Evolutionary conservation across 768 basidiomycete species (phyloP).

Genomic region (Trametopsis cervina): DNA sequence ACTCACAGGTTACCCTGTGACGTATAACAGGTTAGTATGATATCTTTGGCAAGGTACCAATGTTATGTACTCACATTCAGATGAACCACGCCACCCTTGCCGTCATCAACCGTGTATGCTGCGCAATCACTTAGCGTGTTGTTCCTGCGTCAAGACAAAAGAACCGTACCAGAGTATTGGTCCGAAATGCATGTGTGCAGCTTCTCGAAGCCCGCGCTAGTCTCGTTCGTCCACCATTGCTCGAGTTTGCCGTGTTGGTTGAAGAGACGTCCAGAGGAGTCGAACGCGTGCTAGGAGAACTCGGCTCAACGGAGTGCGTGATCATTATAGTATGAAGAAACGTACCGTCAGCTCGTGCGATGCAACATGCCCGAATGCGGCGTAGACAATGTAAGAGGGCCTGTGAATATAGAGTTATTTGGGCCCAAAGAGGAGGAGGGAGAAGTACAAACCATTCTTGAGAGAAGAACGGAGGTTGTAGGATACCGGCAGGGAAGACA

Average conservation of each 20-base stretch:
- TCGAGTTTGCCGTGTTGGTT: constrained; percentile 84
- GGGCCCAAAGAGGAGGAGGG: too few species aligned
- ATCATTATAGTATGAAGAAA: not conserved
- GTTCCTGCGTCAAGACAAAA: not conserved
- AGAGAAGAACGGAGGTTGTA: constrained; percentile 89
- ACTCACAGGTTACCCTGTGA: constrained; percentile 68
- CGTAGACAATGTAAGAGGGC: constrained; percentile 88
- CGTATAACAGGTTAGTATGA: constrained; percentile 4
- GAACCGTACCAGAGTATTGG: constrained; percentile 79
- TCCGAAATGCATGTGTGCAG: constrained; percentile 86
- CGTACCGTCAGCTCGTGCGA: constrained; percentile 86
- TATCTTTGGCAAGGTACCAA: not conserved
- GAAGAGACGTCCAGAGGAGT: constrained; percentile 84
- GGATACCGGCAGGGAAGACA: constrained; percentile 93
- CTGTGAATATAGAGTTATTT: too few species aligned
- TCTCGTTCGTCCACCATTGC: constrained; percentile 90
- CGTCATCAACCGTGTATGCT: constrained; percentile 83
- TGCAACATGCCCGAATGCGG: constrained; percentile 88
- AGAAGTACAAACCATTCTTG: constrained; percentile 55
- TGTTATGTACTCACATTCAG: constrained; percentile 60
- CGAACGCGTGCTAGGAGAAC: constrained; percentile 69
- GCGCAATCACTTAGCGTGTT: constrained; percentile 2
- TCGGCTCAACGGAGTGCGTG: not conserved
- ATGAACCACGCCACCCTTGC: constrained; percentile 74
- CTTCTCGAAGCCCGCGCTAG: constrained; percentile 75